Evolutionary conservation across 2,329 filamentous ascomycete genomes (phyloP).

Genomic region (Dothiorella sarmentorum): DNA sequence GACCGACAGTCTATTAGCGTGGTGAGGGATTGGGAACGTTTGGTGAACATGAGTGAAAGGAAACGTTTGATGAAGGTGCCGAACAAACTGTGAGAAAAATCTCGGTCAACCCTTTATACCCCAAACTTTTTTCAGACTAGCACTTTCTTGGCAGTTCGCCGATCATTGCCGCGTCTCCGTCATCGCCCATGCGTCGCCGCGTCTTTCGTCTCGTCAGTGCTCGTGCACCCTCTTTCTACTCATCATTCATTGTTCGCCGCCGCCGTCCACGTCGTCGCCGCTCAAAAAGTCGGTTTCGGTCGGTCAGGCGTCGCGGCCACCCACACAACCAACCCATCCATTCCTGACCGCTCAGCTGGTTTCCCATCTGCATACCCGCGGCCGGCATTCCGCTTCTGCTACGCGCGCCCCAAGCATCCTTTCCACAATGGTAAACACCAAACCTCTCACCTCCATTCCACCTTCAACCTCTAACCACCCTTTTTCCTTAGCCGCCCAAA

Average conservation of each 20-base stretch:
- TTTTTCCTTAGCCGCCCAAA: background rate
- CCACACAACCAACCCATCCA: background rate
- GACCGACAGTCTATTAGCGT: background rate
- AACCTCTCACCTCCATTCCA: background rate
- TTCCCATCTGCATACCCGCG: too few relatives aligned
- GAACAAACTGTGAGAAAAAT: conserved; percentile 9
- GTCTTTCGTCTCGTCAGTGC: background rate
- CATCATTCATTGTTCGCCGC: background rate
- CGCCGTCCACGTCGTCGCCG: background rate
- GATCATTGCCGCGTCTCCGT: background rate
- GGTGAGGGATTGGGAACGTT: background rate
- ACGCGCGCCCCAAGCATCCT: too few relatives aligned
- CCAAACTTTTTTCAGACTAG: background rate
- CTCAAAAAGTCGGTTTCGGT: background rate
- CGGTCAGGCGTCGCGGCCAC: background rate
- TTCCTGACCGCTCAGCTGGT: too few relatives aligned
- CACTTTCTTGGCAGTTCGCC: background rate
- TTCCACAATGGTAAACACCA: background rate
- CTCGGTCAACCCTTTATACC: background rate
- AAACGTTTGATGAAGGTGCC: too few relatives aligned
- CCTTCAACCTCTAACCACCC: background rate
- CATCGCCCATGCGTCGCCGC: background rate
- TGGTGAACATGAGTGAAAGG: background rate
- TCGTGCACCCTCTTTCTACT: too few relatives aligned
- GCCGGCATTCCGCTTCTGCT: too few relatives aligned